Evolutionary conservation across 163 green algal species (phyloP), one percentile per base, ranked within the genome.

Genomic region (Scenedesmus sp.): DNA sequence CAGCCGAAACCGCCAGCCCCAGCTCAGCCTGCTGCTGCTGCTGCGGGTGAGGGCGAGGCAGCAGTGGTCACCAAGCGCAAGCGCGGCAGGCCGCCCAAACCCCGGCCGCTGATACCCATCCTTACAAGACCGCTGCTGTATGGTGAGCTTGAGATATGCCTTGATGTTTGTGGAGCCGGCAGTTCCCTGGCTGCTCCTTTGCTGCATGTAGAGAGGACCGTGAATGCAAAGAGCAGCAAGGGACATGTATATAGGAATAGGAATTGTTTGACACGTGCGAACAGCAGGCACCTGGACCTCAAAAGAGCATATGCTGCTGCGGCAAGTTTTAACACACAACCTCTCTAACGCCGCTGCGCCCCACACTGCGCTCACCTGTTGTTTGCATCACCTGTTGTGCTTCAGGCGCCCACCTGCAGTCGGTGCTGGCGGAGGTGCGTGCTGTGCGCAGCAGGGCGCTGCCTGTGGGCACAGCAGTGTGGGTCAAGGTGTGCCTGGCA

Each of bases 401-500:
- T 56, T 13, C 87, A 91, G 87, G 87, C 3, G 0, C 54, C 16
- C 87, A 86, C 55, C 87, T 91, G 2, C 18, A 62, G 54, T 46
- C 74, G 13, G 87, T 86, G 56, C 60, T 91, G 57, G 12, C 16
- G 52, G 87, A 77, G 23, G 76, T 91, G 76, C 87, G 76, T 0
- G 12, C 12, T 46, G 81, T 52, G 57, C 64, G 26, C n/a, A 66
- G 34, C 87, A 86, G 57, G 13, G 62, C 13, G 13, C 13, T 77
- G 76, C 74, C 87, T n/a, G 13, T 82, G 1, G 87, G 87, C 8
- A 67, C 87, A 23, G 15, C 87, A 54, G 87, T 91, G n/a, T 91
- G 87, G 87, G 87, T 91, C 87, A 91, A 91, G 87, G 87, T 91
- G 56, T n/a, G 54, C 70, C 5, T 15, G 16, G 10, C 62, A 70